Evolutionary conservation across 2,329 filamentous ascomycete genomes (phyloP).

Genomic region (Botrytis squamosa): DNA sequence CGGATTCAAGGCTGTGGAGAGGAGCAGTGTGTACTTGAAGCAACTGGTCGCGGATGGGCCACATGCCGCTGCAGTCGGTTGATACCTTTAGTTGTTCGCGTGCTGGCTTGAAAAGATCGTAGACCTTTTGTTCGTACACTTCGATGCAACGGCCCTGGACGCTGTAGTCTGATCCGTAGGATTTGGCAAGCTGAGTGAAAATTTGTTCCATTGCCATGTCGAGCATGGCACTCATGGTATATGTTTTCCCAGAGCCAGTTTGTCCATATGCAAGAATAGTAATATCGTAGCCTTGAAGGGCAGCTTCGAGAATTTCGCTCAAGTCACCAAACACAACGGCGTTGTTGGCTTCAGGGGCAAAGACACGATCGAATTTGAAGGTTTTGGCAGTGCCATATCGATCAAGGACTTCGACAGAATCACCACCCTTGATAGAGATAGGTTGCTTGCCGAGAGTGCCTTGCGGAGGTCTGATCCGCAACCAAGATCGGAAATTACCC

Average conservation of each 20-base stretch:
- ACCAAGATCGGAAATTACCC: not conserved
- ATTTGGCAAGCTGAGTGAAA: slow-evolving; percentile 79
- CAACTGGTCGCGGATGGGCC: slow-evolving; percentile 77
- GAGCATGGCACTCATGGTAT: slow-evolving; percentile 97
- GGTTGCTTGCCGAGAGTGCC: not conserved
- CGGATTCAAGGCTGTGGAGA: slow-evolving; percentile 75
- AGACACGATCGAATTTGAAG: slow-evolving; percentile 93
- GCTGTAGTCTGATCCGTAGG: slow-evolving; percentile 81
- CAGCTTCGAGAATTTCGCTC: slow-evolving; percentile 92
- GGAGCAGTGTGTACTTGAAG: slow-evolving; percentile 78
- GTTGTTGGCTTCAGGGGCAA: slow-evolving; percentile 74
- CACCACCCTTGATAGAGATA: not conserved
- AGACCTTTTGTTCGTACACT: slow-evolving; percentile 96
- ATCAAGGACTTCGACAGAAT: not conserved
- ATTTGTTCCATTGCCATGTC: slow-evolving; percentile 90
- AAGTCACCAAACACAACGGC: slow-evolving; percentile 92
- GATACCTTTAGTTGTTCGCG: slow-evolving; percentile 64
- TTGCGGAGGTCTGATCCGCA: not conserved
- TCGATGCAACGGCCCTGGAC: slow-evolving; percentile 96
- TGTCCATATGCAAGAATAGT: slow-evolving; percentile 99
- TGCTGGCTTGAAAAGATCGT: slow-evolving; percentile 66
- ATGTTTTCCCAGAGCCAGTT: slow-evolving; percentile 94
- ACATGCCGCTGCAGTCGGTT: slow-evolving; percentile 80
- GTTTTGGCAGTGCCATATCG: slow-evolving; percentile 65
- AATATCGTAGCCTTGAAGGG: slow-evolving; percentile 95